These are phyloP conservation scores for Penicillium paradoxum DNA, from an alignment of 495 filamentous ascomycete genomes.

Conservation along the genomic window DNA sequence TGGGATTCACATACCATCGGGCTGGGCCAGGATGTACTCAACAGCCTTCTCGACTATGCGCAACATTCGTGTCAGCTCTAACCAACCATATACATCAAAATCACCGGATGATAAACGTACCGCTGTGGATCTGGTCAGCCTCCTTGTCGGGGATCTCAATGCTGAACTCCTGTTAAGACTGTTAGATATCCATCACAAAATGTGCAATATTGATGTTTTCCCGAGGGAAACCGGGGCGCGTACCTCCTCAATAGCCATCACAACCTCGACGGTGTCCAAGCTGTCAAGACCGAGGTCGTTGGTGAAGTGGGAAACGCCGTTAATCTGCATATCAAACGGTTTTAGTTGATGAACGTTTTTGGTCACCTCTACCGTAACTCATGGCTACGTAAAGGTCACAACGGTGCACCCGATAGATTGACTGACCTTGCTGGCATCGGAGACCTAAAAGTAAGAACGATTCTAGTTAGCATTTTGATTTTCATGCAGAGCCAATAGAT, in stretches of 20 bases:
- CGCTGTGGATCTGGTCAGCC: conserved; percentile 91
- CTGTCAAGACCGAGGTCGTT: conserved; percentile 96
- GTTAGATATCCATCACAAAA: conserved; percentile 18
- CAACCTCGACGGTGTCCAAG: conserved; percentile 97
- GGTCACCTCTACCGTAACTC: not conserved
- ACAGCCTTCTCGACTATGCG: conserved; percentile 86
- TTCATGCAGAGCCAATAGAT: conserved; percentile 7
- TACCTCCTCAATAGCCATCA: conserved; percentile 99
- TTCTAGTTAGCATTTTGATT: conserved; percentile 12
- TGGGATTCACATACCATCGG: conserved; percentile 58
- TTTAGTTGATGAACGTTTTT: conserved; percentile 15
- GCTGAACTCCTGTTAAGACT: conserved; percentile 80
- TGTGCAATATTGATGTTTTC: conserved; percentile 8
- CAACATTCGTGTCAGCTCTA: conserved; percentile 14
- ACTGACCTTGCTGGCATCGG: conserved; percentile 70
- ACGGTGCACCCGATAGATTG: conserved; percentile 9
- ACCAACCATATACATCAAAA: not conserved
- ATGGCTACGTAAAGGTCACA: conserved; percentile 4
- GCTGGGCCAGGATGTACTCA: conserved; percentile 90
- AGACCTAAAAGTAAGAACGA: conserved; percentile 48
- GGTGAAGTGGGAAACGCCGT: conserved; percentile 75
- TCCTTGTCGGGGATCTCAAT: conserved; percentile 99
- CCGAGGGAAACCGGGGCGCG: conserved; percentile 24
- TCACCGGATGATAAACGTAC: conserved; percentile 52
- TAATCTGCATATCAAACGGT: conserved; percentile 54